Conservation (phyloP, 2,329 filamentous ascomycete genomes). For the Fusarium denticulatum region DNA sequence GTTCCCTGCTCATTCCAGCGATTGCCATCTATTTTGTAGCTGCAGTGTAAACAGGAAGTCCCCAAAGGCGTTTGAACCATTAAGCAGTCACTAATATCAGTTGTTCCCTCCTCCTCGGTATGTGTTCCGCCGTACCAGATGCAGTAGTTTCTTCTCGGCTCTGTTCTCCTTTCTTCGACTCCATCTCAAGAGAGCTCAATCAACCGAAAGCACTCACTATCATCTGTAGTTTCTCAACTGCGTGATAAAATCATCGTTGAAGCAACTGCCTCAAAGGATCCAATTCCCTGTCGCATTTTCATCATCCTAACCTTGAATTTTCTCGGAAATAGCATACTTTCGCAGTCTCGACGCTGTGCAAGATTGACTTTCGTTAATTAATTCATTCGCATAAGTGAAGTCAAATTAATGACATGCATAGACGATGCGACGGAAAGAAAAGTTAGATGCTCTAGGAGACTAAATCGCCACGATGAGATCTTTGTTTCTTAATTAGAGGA, state of each 20-base stretch:
- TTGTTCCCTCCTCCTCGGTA: background rate
- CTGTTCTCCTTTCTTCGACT: rapidly evolving
- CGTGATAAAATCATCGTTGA: background rate
- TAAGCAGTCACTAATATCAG: background rate
- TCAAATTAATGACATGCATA: background rate
- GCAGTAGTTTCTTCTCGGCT: background rate
- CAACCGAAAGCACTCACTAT: rapidly evolving
- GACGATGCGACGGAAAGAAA: background rate
- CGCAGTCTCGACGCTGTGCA: background rate
- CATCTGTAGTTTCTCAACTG: no score
- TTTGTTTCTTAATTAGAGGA: background rate
- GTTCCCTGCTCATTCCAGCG: background rate
- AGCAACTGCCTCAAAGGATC: no score
- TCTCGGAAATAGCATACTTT: background rate
- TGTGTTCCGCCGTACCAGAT: rapidly evolving
- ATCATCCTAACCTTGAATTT: background rate
- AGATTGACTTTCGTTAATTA: background rate
- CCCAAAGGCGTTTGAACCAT: rapidly evolving
- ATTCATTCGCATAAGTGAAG: background rate
- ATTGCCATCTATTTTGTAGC: background rate
- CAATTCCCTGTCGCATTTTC: no score
- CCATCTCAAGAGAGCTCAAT: rapidly evolving
- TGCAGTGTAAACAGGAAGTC: rapidly evolving
- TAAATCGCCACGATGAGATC: background rate
- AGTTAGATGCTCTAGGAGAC: background rate